Evolutionary conservation across 2,329 filamentous ascomycete species (phyloP).

Genomic region (Didymella glomerata): DNA sequence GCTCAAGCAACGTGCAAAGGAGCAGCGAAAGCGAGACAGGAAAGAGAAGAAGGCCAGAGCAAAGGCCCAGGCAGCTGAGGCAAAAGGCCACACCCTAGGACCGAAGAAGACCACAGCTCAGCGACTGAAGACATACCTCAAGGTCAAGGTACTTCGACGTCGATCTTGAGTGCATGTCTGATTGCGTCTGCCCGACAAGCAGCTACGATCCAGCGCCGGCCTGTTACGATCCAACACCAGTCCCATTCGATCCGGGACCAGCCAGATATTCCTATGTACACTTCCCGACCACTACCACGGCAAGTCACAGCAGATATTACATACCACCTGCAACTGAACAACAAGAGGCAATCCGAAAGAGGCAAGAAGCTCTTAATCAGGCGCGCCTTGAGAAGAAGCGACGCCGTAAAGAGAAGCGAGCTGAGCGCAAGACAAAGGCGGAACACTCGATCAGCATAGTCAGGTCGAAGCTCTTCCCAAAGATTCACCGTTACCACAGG

Average conservation of each 20-base stretch:
- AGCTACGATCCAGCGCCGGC: neutral
- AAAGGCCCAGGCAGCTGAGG: slow-evolving; percentile 2
- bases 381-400: neutral
- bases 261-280: no score
- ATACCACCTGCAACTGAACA: neutral
- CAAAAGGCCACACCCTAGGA: slow-evolving; percentile 1
- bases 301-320: neutral
- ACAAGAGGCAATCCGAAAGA: neutral
- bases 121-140: slow-evolving; percentile 12
- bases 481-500: no score
- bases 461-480: neutral
- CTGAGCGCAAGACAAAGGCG: neutral
- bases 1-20: neutral
- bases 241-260: no score
- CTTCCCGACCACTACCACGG: neutral
- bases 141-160: slow-evolving; percentile 12
- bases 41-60: slow-evolving; percentile 4
- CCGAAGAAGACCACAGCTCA: slow-evolving; percentile 6
- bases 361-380: neutral
- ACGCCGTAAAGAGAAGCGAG: neutral
- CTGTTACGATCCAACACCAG: no score
- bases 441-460: neutral
- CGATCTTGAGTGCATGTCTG: slow-evolving; percentile 1
- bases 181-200: neutral
- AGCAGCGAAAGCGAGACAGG: slow-evolving; percentile 5